These are phyloP conservation scores for Carex cristatella DNA, from an alignment of 176 grass and related monocot species.

Conservation along the genomic window DNA sequence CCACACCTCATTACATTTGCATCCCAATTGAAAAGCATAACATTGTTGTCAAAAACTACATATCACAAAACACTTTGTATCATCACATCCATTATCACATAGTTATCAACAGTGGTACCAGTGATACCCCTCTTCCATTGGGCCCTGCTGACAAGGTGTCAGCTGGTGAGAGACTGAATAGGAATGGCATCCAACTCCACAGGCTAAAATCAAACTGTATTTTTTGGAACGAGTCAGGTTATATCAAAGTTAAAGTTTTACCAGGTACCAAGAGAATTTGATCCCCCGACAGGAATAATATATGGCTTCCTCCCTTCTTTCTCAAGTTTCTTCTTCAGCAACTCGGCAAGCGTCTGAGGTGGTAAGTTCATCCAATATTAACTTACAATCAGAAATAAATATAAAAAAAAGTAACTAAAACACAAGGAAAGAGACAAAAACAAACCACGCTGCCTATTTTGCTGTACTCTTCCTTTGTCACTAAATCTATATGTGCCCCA, in stretches of 20 bases:
- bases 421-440: neutral
- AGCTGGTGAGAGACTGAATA: too few relatives aligned
- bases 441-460: conserved; percentile 87
- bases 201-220: neutral
- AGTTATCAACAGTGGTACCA: too few relatives aligned
- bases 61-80: too few relatives aligned
- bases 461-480: conserved; percentile 87
- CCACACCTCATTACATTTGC: too few relatives aligned
- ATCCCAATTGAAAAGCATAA: too few relatives aligned
- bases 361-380: conserved; percentile 7
- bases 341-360: conserved; percentile 64
- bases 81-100: too few relatives aligned
- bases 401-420: neutral
- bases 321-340: conserved; percentile 70
- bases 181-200: too few relatives aligned
- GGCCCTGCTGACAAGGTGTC: too few relatives aligned
- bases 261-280: conserved; percentile 93
- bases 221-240: neutral
- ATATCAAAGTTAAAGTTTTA: conserved; percentile 29
- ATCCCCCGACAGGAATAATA: conserved; percentile 95
- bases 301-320: conserved; percentile 90
- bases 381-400: neutral
- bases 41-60: too few relatives aligned
- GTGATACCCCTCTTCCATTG: too few relatives aligned
- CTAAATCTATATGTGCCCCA: conserved; percentile 85